Percentiles rank a stretch among this genome's conserved stretches.
These are phyloP conservation scores for Arachnopeziza araneosa DNA, from an alignment of 2,329 filamentous ascomycete genomes.

Conservation along the genomic window DNA sequence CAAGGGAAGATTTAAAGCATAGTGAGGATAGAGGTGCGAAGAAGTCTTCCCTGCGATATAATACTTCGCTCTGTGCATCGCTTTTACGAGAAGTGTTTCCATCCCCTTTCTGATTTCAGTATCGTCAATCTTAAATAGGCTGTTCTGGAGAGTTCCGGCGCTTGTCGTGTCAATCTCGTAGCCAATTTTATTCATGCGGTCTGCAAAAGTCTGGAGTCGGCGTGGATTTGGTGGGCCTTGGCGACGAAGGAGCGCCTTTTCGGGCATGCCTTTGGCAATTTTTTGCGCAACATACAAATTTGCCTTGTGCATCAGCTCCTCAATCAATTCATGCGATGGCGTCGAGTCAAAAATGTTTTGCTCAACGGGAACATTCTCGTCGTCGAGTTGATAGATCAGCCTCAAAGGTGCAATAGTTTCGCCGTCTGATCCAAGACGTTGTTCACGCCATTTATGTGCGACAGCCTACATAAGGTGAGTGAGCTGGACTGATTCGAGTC, in stretches of 20 bases:
- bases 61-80: slow-evolving; percentile 96
- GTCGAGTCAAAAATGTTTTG: slow-evolving; percentile 94
- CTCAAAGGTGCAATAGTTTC: slow-evolving; percentile 80
- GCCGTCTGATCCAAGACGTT: slow-evolving; percentile 73
- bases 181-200: slow-evolving; percentile 87
- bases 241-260: slow-evolving; percentile 87
- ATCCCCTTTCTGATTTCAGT: slow-evolving; percentile 89
- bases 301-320: slow-evolving; percentile 90
- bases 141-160: slow-evolving; percentile 89
- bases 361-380: slow-evolving; percentile 96
- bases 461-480: slow-evolving; percentile 50
- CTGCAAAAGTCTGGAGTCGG: slow-evolving; percentile 82
- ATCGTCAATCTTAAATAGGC: slow-evolving; percentile 89
- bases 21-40: slow-evolving; percentile 78
- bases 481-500: neutral
- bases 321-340: slow-evolving; percentile 83
- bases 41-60: slow-evolving; percentile 75
- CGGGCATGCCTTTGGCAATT: slow-evolving; percentile 70
- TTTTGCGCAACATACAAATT: slow-evolving; percentile 87
- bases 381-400: slow-evolving; percentile 87
- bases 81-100: slow-evolving; percentile 92
- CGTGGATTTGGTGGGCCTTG: slow-evolving; percentile 81
- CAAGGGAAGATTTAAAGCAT: slow-evolving; percentile 82
- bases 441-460: slow-evolving; percentile 84
- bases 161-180: slow-evolving; percentile 85